Evolutionary conservation across 1,284 basidiomycete species (phyloP).

Genomic region (Ganoderma lucidum): DNA sequence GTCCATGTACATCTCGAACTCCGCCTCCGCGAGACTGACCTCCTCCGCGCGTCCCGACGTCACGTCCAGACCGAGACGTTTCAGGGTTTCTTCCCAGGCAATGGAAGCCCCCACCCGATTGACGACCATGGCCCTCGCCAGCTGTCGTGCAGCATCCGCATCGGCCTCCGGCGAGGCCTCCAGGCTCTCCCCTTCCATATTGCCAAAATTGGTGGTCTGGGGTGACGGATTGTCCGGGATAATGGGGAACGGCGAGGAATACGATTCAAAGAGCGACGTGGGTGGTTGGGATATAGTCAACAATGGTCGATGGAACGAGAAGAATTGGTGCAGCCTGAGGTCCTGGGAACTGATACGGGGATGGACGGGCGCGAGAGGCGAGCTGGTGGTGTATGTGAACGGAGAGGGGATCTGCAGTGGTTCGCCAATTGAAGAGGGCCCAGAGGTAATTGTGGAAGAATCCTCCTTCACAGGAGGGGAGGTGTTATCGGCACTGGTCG

Average conservation of each 20-base stretch:
- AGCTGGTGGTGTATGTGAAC: conserved; percentile 30
- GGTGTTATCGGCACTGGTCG: conserved; percentile 30
- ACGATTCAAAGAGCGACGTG: conserved; percentile 62
- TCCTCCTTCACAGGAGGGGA: conserved; percentile 37
- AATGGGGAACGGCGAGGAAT: conserved; percentile 36
- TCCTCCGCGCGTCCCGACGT: conserved; percentile 54
- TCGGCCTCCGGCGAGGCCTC: conserved; percentile 73
- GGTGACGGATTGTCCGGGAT: conserved; percentile 19
- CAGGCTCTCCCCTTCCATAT: conserved; percentile 52
- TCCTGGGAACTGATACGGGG: conserved; percentile 68
- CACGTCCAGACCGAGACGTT: conserved; percentile 64
- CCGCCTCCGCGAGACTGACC: conserved; percentile 60
- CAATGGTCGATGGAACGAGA: conserved; percentile 78
- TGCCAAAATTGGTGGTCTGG: conserved; percentile 37
- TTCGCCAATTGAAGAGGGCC: conserved; percentile 21
- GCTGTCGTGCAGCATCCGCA: conserved; percentile 77
- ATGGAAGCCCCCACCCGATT: conserved; percentile 65
- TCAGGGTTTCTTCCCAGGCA: conserved; percentile 70
- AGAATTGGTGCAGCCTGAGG: conserved; percentile 81
- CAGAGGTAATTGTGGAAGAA: conserved; percentile 27
- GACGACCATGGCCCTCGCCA: conserved; percentile 73
- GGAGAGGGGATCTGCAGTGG: conserved; percentile 15
- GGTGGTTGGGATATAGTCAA: conserved; percentile 67
- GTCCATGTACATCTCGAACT: conserved; percentile 73
- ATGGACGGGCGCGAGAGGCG: conserved; percentile 47